A percentile compares a stretch with the other conserved stretches of the same genome.
Evolutionary conservation across 2,329 filamentous ascomycete species (phyloP).

Genomic region (Aspergillus thermomutatus): DNA sequence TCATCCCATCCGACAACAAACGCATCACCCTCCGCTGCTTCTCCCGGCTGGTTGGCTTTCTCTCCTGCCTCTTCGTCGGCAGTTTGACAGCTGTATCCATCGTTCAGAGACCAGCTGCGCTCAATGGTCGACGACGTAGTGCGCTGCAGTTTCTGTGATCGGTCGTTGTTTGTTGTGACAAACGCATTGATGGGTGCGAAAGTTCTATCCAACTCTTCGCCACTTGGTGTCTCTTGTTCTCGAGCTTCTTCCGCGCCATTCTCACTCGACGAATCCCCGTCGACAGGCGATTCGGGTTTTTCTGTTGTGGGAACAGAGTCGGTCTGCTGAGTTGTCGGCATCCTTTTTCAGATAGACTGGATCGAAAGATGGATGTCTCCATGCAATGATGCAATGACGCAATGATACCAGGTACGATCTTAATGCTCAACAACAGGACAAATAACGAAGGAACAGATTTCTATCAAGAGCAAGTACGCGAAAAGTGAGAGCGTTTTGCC

Average conservation of each 20-base stretch:
- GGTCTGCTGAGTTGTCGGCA: conserved; percentile 8
- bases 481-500: background rate
- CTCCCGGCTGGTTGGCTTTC: conserved; percentile 11
- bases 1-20: conserved; percentile 77
- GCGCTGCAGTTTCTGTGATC: conserved; percentile 19
- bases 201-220: conserved; percentile 8
- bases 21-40: conserved; percentile 20
- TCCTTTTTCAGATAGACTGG: background rate
- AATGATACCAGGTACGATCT: background rate
- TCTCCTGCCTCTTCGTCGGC: conserved; percentile 24
- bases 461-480: background rate
- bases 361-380: background rate
- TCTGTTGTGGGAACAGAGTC: conserved; percentile 2
- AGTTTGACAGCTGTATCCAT: conserved; percentile 28
- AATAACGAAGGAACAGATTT: background rate
- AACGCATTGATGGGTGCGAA: conserved; percentile 23
- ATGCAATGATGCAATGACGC: background rate
- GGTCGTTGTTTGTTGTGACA: conserved; percentile 12
- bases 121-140: conserved; percentile 27
- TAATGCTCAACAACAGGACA: background rate
- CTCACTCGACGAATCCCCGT: conserved; percentile 9
- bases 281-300: background rate
- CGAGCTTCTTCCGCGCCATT: conserved; percentile 3
- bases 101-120: conserved; percentile 35
- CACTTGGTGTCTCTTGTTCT: conserved; percentile 5